Evolutionary conservation across 345 rosid genomes (phyloP), one percentile per base, ranked within the genome.

Genomic region (Eucalyptus decipiens): DNA sequence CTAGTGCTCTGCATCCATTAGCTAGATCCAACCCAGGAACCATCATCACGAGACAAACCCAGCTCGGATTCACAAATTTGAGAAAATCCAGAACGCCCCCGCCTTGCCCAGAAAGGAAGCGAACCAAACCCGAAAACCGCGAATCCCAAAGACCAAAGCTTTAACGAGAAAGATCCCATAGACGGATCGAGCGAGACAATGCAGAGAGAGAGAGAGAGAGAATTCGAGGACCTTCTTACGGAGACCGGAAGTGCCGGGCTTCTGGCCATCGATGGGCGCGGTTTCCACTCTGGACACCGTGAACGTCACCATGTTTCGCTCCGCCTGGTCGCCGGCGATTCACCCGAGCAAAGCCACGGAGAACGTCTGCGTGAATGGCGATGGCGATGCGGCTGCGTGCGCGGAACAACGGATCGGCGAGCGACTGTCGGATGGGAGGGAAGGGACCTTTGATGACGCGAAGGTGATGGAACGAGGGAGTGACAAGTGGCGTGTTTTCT

Each of bases 221-320:
- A n/a, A 67, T 21, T 52, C 76, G 40, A 80, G 80, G 50, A 97
- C 99, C 99, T 97, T 97, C 96, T 98, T 98, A 89, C 99, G 99
- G 90, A 98, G 99, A 87, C 99, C 99, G 89, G 99, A 98, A 42
- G 99, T 96, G 43, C 99, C 99, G 7, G 99, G 98, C 91, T 98
- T 98, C 95, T 98, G 99, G 93, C 97, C 99, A 32, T 95, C 98
- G 91, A 95, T 89, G 10, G 99, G 97, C 48, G 93, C 88, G 81
- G 99, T 95, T 5, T 92, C 89, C 60, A 97, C 96, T 48, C 88
- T 88, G 43, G 96, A 93, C 15, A 96, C 95, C 87, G 91, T 91
- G 94, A 98, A 98, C 86, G 85, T 62, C 93, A 92, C 95, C 98
- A 95, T 94, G 87, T 89, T 89, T 48, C 88, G 40, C 80, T 34